Evolutionary conservation across 2,329 filamentous ascomycete genomes (phyloP).

Genomic region (Cytospora piceae): DNA sequence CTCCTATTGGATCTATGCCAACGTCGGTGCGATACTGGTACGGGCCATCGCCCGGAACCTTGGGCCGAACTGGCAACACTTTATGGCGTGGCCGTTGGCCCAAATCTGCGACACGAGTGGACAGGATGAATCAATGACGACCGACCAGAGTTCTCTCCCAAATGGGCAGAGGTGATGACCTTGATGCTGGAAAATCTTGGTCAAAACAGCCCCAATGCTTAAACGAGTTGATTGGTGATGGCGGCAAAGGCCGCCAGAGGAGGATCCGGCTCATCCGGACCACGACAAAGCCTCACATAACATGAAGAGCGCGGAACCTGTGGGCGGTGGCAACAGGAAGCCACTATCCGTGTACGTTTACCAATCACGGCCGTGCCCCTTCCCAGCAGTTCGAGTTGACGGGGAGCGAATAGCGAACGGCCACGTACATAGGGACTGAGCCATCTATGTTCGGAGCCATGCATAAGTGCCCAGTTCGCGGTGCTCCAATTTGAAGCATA

Average conservation of each 20-base stretch:
- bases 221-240: neutral
- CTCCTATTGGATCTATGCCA: constrained; percentile 15
- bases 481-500: neutral
- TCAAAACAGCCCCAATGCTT: neutral
- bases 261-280: neutral
- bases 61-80: constrained; percentile 18
- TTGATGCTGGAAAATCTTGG: neutral
- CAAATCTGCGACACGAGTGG: constrained; percentile 4
- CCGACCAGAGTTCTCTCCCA: neutral
- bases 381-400: neutral
- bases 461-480: neutral
- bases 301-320: neutral
- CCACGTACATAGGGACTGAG: neutral
- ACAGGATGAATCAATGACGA: neutral
- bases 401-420: neutral
- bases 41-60: constrained; percentile 17
- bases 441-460: neutral
- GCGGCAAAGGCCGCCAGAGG: neutral
- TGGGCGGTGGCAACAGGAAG: neutral
- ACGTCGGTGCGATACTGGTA: constrained; percentile 18
- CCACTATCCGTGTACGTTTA: neutral
- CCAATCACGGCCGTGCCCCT: neutral
- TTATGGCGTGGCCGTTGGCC: constrained; percentile 18
- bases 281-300: neutral
- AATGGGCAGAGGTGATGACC: neutral